Conservation (phyloP, 164 flowering plant genomes). For the Dillenia turbinata region DNA sequence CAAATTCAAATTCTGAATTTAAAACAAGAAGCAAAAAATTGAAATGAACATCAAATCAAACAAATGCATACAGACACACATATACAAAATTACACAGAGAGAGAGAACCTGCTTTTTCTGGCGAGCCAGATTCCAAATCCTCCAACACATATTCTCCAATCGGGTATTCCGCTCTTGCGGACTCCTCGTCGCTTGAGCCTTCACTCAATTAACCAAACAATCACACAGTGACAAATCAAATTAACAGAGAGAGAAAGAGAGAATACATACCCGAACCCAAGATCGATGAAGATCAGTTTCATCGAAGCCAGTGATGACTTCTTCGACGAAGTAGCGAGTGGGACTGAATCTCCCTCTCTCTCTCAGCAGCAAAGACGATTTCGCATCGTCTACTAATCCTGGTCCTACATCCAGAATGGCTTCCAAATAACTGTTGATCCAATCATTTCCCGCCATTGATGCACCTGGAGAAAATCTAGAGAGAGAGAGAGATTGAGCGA, state of each 20-base stretch:
- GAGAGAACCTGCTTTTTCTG: slow-evolving; percentile 82
- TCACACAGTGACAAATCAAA: slow-evolving; percentile 7
- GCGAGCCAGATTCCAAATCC: slow-evolving; percentile 99
- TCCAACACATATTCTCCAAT: slow-evolving; percentile 99
- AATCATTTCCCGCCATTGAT: slow-evolving; percentile 95
- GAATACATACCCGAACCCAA: slow-evolving; percentile 61
- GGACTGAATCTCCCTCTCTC: slow-evolving; percentile 97
- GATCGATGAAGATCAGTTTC: slow-evolving; percentile 98
- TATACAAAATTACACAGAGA: background rate
- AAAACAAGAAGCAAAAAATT: no score
- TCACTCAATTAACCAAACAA: slow-evolving; percentile 1
- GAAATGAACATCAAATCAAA: background rate
- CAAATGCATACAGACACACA: background rate
- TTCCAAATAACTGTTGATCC: slow-evolving; percentile 96
- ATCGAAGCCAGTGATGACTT: slow-evolving; percentile 95
- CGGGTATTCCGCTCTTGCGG: slow-evolving; percentile 99
- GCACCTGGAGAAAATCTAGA: background rate
- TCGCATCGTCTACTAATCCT: slow-evolving; percentile 51
- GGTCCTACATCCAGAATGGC: slow-evolving; percentile 93
- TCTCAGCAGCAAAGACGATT: slow-evolving; percentile 68
- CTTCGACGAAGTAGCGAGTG: slow-evolving; percentile 93
- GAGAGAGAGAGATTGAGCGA: slow-evolving; percentile 5
- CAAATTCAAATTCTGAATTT: no score
- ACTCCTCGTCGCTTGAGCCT: slow-evolving; percentile 88
- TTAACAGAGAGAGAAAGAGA: slow-evolving; percentile 1